Percentiles rank a stretch among this genome's conserved stretches.
These are phyloP conservation scores for Taphrina communis DNA, from an alignment of 1,139 yeast genomes.

Conservation along the genomic window DNA sequence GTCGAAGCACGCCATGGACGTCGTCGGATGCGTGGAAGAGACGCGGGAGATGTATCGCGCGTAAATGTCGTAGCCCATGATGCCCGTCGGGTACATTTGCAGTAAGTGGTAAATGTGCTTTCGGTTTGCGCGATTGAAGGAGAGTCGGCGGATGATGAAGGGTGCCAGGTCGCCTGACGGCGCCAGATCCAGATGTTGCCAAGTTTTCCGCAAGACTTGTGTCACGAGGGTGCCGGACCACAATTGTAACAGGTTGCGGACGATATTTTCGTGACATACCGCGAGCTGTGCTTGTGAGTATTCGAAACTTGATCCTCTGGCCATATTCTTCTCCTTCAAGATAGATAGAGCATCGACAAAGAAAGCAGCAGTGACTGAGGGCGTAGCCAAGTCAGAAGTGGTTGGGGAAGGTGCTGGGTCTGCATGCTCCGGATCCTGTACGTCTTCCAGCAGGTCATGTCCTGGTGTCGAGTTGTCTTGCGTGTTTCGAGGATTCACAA, in stretches of 20 bases:
- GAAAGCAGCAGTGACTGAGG: background rate
- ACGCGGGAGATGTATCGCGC: conserved; percentile 25
- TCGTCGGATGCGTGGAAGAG: background rate
- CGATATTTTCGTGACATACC: background rate
- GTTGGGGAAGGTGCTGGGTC: background rate
- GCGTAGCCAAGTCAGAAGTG: background rate
- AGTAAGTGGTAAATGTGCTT: background rate
- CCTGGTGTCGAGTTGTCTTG: background rate
- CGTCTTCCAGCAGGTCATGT: background rate
- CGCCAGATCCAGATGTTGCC: background rate
- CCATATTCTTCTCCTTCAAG: background rate
- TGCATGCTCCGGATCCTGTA: background rate
- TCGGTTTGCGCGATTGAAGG: background rate
- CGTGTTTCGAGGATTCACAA: background rate
- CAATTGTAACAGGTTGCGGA: conserved; percentile 8
- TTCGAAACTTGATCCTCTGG: background rate
- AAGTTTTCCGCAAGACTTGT: background rate
- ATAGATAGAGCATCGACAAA: background rate
- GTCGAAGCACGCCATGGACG: conserved; percentile 8
- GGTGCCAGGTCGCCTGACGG: background rate
- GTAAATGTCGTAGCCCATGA: conserved; percentile 15
- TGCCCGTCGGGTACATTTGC: background rate
- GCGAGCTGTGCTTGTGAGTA: background rate
- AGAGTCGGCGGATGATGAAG: conserved; percentile 2
- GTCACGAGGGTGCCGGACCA: background rate